Base-by-base conservation (phyloP, 768 basidiomycete genomes). In the Podaxis sp. region DNA sequence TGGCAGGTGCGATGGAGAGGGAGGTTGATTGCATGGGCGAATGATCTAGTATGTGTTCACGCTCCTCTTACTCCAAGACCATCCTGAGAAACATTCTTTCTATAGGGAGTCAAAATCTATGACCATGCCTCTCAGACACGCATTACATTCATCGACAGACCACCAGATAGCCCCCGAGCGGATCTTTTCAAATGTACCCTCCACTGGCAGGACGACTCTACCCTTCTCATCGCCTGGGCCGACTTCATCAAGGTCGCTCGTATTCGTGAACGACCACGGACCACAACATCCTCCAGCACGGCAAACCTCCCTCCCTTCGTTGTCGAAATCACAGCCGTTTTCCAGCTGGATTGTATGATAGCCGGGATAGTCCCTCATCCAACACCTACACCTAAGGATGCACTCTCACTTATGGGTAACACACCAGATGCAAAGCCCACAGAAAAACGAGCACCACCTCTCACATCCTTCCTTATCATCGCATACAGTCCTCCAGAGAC, bases 281-380 rank as follows among this genome's bases (percentile, higher is more conserved):
- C 78, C 0, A 73, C 77, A 17, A 70, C 74, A 29, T 74, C 79
- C n/a, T 72, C 81, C 4, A 70, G 80, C 2, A 71, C 79, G 0
- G 75, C 81, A 1, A 82, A 80, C 63, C 74, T 80, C 8, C 81
- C 87, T 0, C 86, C 88, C 8, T 81, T 88, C 61, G 73, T 86
- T 41, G 93, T 93, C 57, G 96, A 98, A 69, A 90, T 98, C 66
- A 94, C 92, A 0, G 91, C 91, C 2, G 88, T 93, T 43, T 94
- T 98, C 74, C 89, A 94, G 70, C 79, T 98, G 51, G 97, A 98
- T 72, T 94, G 92, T 71, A 96, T 97, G 93, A 85, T 98, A 43
- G 85, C 95, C 1, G 96, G 96, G 22, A 87, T 99, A 60, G 84
- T 89, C 2, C 90, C 93, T 4, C 92, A 94, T 73, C 85, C 85